Base-by-base conservation (phyloP, 768 basidiomycete species). In the Leccinellum albellum region DNA sequence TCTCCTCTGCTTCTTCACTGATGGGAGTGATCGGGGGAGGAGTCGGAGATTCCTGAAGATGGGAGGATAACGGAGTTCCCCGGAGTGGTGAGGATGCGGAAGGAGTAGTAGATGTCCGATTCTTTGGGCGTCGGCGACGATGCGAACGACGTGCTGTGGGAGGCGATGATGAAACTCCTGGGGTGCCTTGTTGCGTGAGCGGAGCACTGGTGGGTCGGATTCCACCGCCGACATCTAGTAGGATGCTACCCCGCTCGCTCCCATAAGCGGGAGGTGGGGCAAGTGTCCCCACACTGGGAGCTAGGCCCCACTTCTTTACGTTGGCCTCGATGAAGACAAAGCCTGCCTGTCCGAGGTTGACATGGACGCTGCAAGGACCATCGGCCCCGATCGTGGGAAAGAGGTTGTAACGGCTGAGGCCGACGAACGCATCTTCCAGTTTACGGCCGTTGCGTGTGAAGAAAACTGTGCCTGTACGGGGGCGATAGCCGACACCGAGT, bases 321-420 rank as follows among this genome's bases (percentile, higher is more conserved):
- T 99, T 98, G 32, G 97, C 97, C 75, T 99, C 97, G 66, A 99
- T 98, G 65, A 97, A 98, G 37, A 98, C 97, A 70, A 99, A 99
- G 5, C 97, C 97, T 5, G 92, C 88, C 74, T 98, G 97, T 8
- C 97, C 97, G 14, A 99, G 82, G 71, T 99, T 99, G 67, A 98
- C 91, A 65, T 99, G 97, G 8, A 99, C 87, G 61, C 89, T 95
- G 72, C 94, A 96, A 6, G 96, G 91, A 0, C 96, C 95, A 67
- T 96, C 92, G 17, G 96, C 94, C 47, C 96, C 97, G 54, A 99
- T 86, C 50, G 93, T 94, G 54, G 97, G 97, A 80, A 99, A 99
- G 17, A 99, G 82, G 67, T 98, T 98, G 81, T 88, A 91, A 53
- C 84, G 81, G 66, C 84, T 91, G 56, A 99, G 78, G 35, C 94